Evolutionary conservation across 345 rosid species (phyloP).

Genomic region (Citrus unshiu): DNA sequence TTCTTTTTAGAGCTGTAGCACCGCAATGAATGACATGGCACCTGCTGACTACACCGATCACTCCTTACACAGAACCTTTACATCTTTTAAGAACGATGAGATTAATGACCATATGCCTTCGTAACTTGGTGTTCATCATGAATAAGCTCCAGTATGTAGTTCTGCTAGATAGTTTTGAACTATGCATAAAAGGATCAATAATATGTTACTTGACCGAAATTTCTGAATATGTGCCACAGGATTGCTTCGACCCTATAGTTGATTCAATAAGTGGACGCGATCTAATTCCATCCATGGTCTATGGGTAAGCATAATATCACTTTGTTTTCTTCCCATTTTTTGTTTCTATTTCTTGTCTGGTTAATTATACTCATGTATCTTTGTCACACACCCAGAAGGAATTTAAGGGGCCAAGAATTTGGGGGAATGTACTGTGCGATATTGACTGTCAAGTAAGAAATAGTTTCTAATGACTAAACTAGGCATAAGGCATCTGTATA

Average conservation of each 20-base stretch:
- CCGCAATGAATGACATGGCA: background rate
- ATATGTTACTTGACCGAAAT: background rate
- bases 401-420: slow-evolving; percentile 72
- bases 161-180: background rate
- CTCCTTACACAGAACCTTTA: background rate
- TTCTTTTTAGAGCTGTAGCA: background rate
- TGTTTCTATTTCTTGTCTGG: slow-evolving; percentile 1
- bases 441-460: slow-evolving; percentile 76
- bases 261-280: slow-evolving; percentile 69
- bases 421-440: slow-evolving; percentile 92
- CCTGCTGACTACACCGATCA: background rate
- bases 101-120: background rate
- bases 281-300: slow-evolving; percentile 89
- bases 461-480: slow-evolving; percentile 6
- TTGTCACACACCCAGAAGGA: slow-evolving; percentile 38
- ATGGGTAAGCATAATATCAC: slow-evolving; percentile 56
- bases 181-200: background rate
- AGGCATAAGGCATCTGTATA: background rate
- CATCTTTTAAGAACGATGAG: background rate
- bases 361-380: background rate
- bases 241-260: slow-evolving; percentile 85
- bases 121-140: background rate
- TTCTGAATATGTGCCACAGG: slow-evolving; percentile 39
- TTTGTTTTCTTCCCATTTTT: background rate
- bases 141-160: background rate